phyloP scores from a whole-genome alignment of 2,329 filamentous ascomycete species.

The Microcyclosporella mali region DNA sequence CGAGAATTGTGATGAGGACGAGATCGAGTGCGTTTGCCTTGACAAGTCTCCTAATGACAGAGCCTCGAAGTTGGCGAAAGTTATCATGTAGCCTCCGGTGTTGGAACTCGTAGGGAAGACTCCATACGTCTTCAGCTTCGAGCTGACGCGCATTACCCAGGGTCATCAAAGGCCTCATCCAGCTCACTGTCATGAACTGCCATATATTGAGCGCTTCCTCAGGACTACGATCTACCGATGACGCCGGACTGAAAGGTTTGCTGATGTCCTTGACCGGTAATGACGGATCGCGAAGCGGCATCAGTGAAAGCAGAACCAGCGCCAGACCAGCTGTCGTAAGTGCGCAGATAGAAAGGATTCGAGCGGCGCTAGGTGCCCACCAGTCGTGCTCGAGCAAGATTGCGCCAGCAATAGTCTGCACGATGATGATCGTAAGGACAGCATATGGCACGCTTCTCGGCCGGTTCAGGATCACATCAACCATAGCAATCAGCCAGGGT shows the following conservation, averaged over 20 bases:
- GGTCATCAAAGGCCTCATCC: slow-evolving; percentile 69
- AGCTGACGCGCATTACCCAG: slow-evolving; percentile 60
- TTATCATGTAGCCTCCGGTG: slow-evolving; percentile 66
- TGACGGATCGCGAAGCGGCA: slow-evolving; percentile 62
- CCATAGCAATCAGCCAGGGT: slow-evolving; percentile 22
- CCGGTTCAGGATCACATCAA: slow-evolving; percentile 21
- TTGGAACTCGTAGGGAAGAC: slow-evolving; percentile 72
- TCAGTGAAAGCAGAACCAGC: slow-evolving; percentile 53
- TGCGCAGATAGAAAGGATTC: slow-evolving; percentile 8
- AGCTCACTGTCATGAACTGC: slow-evolving; percentile 79
- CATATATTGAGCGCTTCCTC: slow-evolving; percentile 75
- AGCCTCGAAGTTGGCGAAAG: slow-evolving; percentile 67
- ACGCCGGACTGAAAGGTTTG: slow-evolving; percentile 50
- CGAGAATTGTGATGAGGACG: slow-evolving; percentile 58
- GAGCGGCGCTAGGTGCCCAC: slow-evolving; percentile 9
- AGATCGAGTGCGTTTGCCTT: slow-evolving; percentile 75
- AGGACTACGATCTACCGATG: slow-evolving; percentile 58
- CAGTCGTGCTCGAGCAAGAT: slow-evolving; percentile 20
- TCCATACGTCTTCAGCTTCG: slow-evolving; percentile 75
- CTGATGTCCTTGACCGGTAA: slow-evolving; percentile 55
- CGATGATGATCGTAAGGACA: slow-evolving; percentile 18
- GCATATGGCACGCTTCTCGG: slow-evolving; percentile 25
- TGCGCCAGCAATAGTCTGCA: slow-evolving; percentile 19
- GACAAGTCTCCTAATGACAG: slow-evolving; percentile 63
- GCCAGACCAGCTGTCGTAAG: slow-evolving; percentile 40